Evolutionary conservation across 208 protist species (phyloP), one percentile per base, ranked within the genome.

Genomic region (Crithidia bombi): DNA sequence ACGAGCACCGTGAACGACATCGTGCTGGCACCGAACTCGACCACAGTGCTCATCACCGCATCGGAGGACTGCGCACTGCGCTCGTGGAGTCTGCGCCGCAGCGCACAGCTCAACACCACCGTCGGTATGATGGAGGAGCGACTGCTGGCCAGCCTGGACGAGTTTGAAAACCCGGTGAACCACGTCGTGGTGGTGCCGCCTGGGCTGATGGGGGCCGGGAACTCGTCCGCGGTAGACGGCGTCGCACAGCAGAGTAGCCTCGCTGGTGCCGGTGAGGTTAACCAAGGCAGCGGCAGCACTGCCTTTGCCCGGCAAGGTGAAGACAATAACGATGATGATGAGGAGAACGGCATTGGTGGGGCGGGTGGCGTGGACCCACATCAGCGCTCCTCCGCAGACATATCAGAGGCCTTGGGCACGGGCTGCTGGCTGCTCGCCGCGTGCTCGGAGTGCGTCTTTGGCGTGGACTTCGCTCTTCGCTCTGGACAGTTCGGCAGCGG

Each of bases 141-240:
- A 11, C 73, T 96, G 26, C 65, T 96, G 19, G 64, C 62, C 43
- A 90, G 62, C 35, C 78, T 96, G 17, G 91, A 96, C 49, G 91
- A 92, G 73, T 93, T 96, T 50, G 83, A 88, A 46, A 91, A 89
- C 59, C 83, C 91, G 3, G 86, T 96, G 17, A 93, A 93, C 65
- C 87, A 96, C 50, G 75, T 96, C 50, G 86, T 81, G 12, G 46
- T 92, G 21, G 75, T 84, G 30, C 87, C 83, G 10, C 23, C 47
- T 1, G 79, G 52, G 9, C 54, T 70, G 36, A 81, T 78, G 61
- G 62, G 35, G 1, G 46, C 67, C 9, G 33, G 43, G 14, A n/a
- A n/a, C n/a, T n/a, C n/a, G n/a, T 15, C 11, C 5, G 49, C 25
- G 5, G 58, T 36, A 28, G 52, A 12, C n/a, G 44, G n/a, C 4